A percentile compares a stretch with the other conserved stretches of the same genome.
These are phyloP conservation scores for Asterochloris erici DNA, from an alignment of 139 green algal species.

Conservation along the genomic window DNA sequence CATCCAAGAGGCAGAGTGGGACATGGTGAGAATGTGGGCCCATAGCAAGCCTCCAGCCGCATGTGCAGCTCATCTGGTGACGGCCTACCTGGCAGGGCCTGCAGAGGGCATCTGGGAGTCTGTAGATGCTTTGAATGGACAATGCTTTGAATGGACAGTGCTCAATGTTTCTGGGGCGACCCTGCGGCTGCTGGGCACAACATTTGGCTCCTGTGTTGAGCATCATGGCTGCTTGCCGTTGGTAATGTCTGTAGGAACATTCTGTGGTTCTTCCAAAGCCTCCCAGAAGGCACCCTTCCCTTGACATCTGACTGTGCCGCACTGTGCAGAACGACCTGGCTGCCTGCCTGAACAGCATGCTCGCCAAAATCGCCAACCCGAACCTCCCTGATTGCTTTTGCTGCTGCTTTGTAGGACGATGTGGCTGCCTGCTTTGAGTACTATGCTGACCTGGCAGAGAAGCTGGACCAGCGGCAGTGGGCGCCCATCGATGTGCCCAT, in stretches of 20 bases:
- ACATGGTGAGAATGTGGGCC: conserved; percentile 57
- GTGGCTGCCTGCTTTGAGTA: conserved; percentile 74
- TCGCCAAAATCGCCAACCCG: not conserved
- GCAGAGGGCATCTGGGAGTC: too few relatives aligned
- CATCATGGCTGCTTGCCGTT: too few relatives aligned
- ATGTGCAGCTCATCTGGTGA: not conserved
- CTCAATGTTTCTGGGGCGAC: too few relatives aligned
- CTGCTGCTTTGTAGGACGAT: conserved; percentile 50
- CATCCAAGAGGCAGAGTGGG: conserved; percentile 82
- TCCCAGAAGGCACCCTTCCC: not conserved
- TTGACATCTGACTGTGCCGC: not conserved
- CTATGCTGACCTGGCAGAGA: conserved; percentile 80
- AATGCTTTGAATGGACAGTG: too few relatives aligned
- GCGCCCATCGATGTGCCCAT: conserved; percentile 58
- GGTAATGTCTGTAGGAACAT: not conserved
- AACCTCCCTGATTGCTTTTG: not conserved
- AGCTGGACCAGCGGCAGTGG: conserved; percentile 64
- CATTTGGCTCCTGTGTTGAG: too few relatives aligned
- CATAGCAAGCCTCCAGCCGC: not conserved
- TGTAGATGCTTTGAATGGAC: too few relatives aligned
- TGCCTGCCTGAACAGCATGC: not conserved
- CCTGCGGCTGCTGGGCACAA: too few relatives aligned
- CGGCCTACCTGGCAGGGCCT: not conserved
- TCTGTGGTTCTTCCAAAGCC: not conserved
- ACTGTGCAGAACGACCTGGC: not conserved